Percentiles rank a stretch among this genome's conserved stretches.
phyloP scores from a whole-genome alignment of 23 red algal genomes.

The Chondrus crispus region DNA sequence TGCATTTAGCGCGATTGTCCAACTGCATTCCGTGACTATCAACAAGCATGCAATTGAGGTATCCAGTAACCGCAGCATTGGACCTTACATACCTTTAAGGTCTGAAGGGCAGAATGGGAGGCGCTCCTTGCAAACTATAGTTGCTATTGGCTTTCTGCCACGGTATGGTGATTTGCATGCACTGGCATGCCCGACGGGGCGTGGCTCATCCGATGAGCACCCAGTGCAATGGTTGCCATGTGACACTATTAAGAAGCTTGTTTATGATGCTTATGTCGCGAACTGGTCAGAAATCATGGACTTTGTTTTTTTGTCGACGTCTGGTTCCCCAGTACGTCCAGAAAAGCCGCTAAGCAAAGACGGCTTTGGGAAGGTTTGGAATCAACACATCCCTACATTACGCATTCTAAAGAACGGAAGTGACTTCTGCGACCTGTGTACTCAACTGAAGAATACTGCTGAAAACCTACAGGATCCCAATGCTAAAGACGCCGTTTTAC shows the following conservation, averaged over 20 bases:
- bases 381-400: background rate
- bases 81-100: background rate
- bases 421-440: conserved; percentile 27
- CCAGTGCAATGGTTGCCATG: background rate
- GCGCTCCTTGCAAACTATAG: background rate
- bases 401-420: background rate
- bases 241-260: background rate
- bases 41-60: background rate
- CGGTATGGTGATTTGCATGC: conserved; percentile 1
- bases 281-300: conserved; percentile 22
- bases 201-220: background rate
- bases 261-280: background rate
- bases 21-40: background rate
- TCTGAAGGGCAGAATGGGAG: background rate
- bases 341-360: background rate
- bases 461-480: background rate
- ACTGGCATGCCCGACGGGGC: conserved; percentile 15
- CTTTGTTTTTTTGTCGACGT: background rate
- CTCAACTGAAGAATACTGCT: background rate
- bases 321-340: background rate
- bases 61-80: background rate
- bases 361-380: background rate
- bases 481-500: background rate
- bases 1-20: background rate
- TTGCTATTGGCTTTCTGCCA: background rate